These are phyloP conservation scores for Linderina pennispora DNA, from an alignment of 192 early-diverging fungal species.

Conservation along the genomic window DNA sequence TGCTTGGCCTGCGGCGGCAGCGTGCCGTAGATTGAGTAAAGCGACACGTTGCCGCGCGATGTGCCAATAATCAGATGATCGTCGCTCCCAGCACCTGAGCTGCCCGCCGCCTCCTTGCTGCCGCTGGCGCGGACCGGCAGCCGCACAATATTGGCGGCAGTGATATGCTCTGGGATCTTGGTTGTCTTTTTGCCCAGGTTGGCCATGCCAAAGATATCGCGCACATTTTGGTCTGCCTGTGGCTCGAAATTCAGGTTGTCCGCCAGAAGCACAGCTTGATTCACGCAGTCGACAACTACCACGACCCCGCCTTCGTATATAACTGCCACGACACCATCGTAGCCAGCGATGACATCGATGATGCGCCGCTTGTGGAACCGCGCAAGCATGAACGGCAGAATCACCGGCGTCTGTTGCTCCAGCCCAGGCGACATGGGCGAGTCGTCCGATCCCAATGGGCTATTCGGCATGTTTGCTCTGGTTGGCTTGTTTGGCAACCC, in stretches of 20 bases:
- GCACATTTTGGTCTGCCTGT: neutral
- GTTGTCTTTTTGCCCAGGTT: neutral
- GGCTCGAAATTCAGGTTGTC: constrained; percentile 37
- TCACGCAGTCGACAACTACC: constrained; percentile 26
- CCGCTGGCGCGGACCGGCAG: neutral
- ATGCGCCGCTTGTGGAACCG: constrained; percentile 16
- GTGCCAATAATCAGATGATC: neutral
- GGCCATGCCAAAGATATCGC: constrained; percentile 3
- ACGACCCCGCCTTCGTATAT: constrained; percentile 19
- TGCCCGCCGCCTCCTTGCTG: neutral
- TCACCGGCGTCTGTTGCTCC: neutral
- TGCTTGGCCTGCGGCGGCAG: neutral
- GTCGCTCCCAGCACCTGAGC: neutral
- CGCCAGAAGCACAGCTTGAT: constrained; percentile 16
- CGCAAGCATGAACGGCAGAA: constrained; percentile 33
- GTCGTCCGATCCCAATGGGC: neutral
- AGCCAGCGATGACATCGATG: constrained; percentile 2
- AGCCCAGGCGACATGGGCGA: neutral
- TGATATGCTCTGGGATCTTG: neutral
- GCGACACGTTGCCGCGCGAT: neutral
- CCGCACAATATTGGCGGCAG: neutral
- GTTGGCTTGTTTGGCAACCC: too few relatives aligned
- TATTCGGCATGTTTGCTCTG: neutral
- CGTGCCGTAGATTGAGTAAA: neutral
- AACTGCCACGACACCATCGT: constrained; percentile 17